A percentile compares a stretch with the other conserved stretches of the same genome.
These are phyloP conservation scores for Pseudonectria buxi DNA, from an alignment of 2,329 filamentous ascomycete genomes.

Conservation along the genomic window DNA sequence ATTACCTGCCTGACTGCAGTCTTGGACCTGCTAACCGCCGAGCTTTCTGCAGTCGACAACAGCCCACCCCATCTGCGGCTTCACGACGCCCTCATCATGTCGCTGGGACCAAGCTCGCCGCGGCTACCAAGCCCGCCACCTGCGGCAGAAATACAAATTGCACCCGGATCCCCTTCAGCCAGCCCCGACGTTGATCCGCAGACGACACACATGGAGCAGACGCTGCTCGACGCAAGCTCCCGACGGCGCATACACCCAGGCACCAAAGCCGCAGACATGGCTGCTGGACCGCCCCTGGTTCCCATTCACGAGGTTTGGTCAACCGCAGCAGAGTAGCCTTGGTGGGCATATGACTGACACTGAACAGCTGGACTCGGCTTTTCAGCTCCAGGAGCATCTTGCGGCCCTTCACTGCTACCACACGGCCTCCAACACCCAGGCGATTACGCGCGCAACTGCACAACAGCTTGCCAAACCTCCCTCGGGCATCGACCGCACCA, in stretches of 20 bases:
- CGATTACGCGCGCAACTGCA: slow-evolving; percentile 72
- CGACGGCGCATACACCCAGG: slow-evolving; percentile 84
- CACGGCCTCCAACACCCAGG: slow-evolving; percentile 59
- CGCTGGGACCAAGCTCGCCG: slow-evolving; percentile 69
- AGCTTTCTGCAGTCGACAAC: slow-evolving; percentile 9
- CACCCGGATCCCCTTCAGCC: slow-evolving; percentile 66
- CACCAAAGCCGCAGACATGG: slow-evolving; percentile 88
- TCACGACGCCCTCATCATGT: slow-evolving; percentile 34
- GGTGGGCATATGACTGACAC: slow-evolving; percentile 7
- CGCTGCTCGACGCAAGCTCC: slow-evolving; percentile 63
- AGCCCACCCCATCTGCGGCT: slow-evolving; percentile 5
- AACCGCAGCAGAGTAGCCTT: background rate
- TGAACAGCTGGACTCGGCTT: slow-evolving; percentile 83
- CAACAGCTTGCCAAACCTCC: slow-evolving; percentile 72
- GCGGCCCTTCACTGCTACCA: slow-evolving; percentile 83
- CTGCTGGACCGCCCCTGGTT: slow-evolving; percentile 80
- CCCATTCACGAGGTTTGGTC: slow-evolving; percentile 69
- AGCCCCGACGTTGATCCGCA: slow-evolving; percentile 46
- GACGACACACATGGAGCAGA: slow-evolving; percentile 57
- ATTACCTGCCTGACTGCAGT: slow-evolving; percentile 8
- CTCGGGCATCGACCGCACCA: slow-evolving; percentile 70
- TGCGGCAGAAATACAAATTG: slow-evolving; percentile 88
- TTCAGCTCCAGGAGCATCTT: slow-evolving; percentile 94
- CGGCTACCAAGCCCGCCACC: slow-evolving; percentile 92
- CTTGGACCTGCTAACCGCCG: background rate